Base-by-base conservation (phyloP, 768 basidiomycete genomes). In the Leccinum longicurvipes region DNA sequence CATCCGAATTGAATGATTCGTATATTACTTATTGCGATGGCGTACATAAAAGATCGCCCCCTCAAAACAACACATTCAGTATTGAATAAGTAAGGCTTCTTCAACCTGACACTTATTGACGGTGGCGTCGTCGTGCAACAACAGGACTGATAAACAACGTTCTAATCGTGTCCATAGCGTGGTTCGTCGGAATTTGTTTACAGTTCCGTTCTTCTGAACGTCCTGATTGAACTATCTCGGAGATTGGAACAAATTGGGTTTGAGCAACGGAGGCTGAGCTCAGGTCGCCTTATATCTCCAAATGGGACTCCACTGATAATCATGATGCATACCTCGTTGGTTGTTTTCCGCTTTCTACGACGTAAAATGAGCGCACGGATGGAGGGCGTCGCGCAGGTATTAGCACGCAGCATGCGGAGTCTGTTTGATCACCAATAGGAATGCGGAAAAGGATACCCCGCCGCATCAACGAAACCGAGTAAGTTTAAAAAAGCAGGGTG, bases 191-290 rank as follows among this genome's bases (percentile, higher is more conserved):
- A 58, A 58, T 66, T 63, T 63, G 50, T n/a, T 11, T 45, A 21
- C 36, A 63, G 55, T 48, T 49, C 65, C 61, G 61, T 28, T n/a
- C 24, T 6, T 52, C 53, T 6, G 6, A 15, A 23, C 23, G 44
- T 50, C 49, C 29, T 54, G 65, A 65, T 45, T 55, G 60, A 48
- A 50, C 57, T 46, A 63, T 55, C 51, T 67, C 65, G 67, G 65
- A 66, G 63, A 66, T 65, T 50, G 62, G 46, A 52, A 21, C 45
- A 42, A 53, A 67, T 66, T 62, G 56, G 23, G 66, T 62, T 66
- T 68, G 48, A 56, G 34, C 65, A 60, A 57, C 59, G 52, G 52
- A 46, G 48, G 46, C 41, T 55, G 59, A 62, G 52, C 53, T 62
- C 46, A 55, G 39, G 56, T 51, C 28, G 21, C 54, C 45, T 53